Evolutionary conservation across 305 asterid species (phyloP).

Genomic region (Fraxinus albicans): DNA sequence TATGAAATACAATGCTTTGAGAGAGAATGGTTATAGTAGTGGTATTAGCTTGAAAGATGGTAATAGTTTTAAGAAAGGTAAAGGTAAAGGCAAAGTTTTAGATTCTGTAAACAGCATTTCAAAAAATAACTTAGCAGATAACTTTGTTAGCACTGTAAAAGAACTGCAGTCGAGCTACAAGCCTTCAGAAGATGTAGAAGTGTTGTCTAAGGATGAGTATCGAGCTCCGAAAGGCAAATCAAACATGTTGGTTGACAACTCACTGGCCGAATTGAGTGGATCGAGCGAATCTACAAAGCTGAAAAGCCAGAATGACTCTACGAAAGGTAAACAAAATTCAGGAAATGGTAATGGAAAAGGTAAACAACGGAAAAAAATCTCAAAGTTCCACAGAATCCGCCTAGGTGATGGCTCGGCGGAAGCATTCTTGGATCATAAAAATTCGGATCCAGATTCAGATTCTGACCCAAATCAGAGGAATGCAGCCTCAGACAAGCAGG

Average conservation of each 20-base stretch:
- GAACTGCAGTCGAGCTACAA: slow-evolving; percentile 61
- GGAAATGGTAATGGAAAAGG: slow-evolving; percentile 58
- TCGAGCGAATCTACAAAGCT: slow-evolving; percentile 33
- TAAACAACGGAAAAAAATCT: slow-evolving; percentile 76
- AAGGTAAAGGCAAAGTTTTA: slow-evolving; percentile 56
- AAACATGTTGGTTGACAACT: slow-evolving; percentile 33
- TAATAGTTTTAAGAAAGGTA: slow-evolving; percentile 53
- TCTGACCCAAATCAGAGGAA: slow-evolving; percentile 42
- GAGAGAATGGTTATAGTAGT: slow-evolving; percentile 35
- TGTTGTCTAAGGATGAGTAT: slow-evolving; percentile 82
- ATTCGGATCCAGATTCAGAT: slow-evolving; percentile 54
- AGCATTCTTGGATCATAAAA: slow-evolving; percentile 50
- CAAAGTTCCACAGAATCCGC: slow-evolving; percentile 78
- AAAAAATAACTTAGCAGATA: slow-evolving; percentile 52
- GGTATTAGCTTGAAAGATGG: slow-evolving; percentile 35
- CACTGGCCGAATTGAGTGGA: slow-evolving; percentile 31
- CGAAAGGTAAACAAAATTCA: slow-evolving; percentile 22
- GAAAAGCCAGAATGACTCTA: slow-evolving; percentile 35
- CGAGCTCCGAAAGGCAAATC: slow-evolving; percentile 58
- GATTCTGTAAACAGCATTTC: slow-evolving; percentile 38
- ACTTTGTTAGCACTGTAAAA: slow-evolving; percentile 51
- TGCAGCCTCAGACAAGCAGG: slow-evolving; percentile 27
- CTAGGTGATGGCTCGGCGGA: slow-evolving; percentile 77
- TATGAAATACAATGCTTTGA: slow-evolving; percentile 29
- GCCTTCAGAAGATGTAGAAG: slow-evolving; percentile 59